Evolutionary conservation across 495 filamentous ascomycete genomes (phyloP).

Genomic region (Penicillium mononematosum): DNA sequence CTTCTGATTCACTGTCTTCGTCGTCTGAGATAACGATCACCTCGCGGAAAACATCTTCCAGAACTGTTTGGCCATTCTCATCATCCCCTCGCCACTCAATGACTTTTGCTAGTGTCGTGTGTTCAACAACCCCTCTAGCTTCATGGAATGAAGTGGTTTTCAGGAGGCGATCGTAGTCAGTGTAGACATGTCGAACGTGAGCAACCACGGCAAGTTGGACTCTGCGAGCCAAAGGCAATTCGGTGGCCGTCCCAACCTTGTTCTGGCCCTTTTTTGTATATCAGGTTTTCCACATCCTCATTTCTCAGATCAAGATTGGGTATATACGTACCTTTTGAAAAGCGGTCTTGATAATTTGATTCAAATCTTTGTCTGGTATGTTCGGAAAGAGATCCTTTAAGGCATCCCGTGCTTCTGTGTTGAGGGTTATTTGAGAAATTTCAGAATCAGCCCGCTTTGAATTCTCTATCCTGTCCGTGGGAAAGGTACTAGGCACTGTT

Average conservation of each 20-base stretch:
- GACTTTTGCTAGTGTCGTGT: slow-evolving; percentile 66
- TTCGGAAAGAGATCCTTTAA: slow-evolving; percentile 83
- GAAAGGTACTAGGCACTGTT: slow-evolving; percentile 36
- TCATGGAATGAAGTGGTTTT: slow-evolving; percentile 61
- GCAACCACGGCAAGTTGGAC: slow-evolving; percentile 82
- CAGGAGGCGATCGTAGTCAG: slow-evolving; percentile 79
- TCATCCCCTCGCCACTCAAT: slow-evolving; percentile 88
- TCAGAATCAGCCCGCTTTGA: slow-evolving; percentile 29
- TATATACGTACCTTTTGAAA: slow-evolving; percentile 69
- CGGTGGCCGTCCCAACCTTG: slow-evolving; percentile 67
- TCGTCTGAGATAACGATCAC: slow-evolving; percentile 81
- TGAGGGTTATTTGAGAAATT: slow-evolving; percentile 60
- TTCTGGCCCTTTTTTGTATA: slow-evolving; percentile 42
- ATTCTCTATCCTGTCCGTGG: slow-evolving; percentile 15
- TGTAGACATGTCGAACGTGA: slow-evolving; percentile 83
- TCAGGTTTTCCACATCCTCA: slow-evolving; percentile 21
- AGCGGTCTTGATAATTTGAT: slow-evolving; percentile 73
- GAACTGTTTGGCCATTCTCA: slow-evolving; percentile 68
- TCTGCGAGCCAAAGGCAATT: slow-evolving; percentile 67
- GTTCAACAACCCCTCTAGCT: slow-evolving; percentile 68
- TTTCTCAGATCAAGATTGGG: slow-evolving; percentile 12
- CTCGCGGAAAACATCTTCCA: slow-evolving; percentile 79
- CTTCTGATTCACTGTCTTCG: slow-evolving; percentile 62
- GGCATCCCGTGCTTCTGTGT: slow-evolving; percentile 68
- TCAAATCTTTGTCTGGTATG: slow-evolving; percentile 76